Evolutionary conservation across 805 yeast species (phyloP).

Genomic region (Scheffersomyces ergatensis): DNA sequence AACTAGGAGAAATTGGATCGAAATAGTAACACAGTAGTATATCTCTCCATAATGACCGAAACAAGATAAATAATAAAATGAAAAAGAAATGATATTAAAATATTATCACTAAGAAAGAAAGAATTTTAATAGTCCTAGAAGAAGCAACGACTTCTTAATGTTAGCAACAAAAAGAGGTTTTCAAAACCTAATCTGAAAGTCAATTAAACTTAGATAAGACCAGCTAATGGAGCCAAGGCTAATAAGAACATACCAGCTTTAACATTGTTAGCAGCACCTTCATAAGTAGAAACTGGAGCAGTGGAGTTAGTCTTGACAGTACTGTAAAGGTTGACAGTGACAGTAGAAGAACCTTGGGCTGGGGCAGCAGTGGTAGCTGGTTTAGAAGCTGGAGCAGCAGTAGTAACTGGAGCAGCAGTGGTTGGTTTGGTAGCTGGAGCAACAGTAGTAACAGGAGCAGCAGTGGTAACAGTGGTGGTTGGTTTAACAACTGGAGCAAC

Average conservation of each 20-base stretch:
- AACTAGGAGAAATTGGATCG: too few species aligned
- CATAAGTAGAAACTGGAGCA: slow-evolving; percentile 16
- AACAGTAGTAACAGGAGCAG: slow-evolving; percentile 3
- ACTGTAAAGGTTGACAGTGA: slow-evolving; percentile 4
- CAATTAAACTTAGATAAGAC: slow-evolving; percentile 34
- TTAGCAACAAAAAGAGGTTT: too few species aligned
- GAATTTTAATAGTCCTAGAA: too few species aligned
- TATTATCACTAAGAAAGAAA: too few species aligned
- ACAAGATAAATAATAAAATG: too few species aligned
- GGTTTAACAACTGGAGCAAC: slow-evolving; percentile 2
- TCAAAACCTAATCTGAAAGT: too few species aligned
- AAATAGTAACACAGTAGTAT: too few species aligned
- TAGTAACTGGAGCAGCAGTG: slow-evolving; percentile 5
- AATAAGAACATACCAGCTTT: slow-evolving; percentile 19
- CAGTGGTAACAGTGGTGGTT: slow-evolving; percentile 5
- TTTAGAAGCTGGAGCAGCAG: slow-evolving; percentile 4
- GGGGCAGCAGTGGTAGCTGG: slow-evolving; percentile 9
- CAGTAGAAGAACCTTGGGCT: slow-evolving; percentile 4
- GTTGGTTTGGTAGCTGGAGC: slow-evolving; percentile 7
- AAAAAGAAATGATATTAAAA: too few species aligned
- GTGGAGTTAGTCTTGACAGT: slow-evolving; percentile 7
- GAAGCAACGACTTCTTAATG: too few species aligned
- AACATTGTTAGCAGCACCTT: slow-evolving; percentile 18
- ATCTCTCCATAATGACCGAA: too few species aligned
- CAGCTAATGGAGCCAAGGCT: slow-evolving; percentile 32